Conservation (phyloP, 2,329 filamentous ascomycete genomes). For the Aspergillus pseudonomiae region DNA sequence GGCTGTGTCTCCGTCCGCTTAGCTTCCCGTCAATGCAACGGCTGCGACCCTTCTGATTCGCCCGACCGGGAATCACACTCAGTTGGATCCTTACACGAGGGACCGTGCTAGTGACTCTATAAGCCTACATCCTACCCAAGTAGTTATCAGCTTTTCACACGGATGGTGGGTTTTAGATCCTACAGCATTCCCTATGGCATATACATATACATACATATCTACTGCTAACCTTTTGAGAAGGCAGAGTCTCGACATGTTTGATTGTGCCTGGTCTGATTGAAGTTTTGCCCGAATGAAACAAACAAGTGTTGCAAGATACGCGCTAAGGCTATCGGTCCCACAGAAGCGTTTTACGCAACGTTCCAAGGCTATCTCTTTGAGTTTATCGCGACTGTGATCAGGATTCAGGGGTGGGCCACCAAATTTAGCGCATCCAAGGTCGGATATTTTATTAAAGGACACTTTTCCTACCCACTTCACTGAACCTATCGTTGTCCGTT, state of each 20-base stretch:
- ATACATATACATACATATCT: background rate
- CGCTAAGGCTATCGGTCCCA: background rate
- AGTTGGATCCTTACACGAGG: background rate
- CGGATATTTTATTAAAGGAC: background rate
- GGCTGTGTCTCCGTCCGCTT: constrained; percentile 3
- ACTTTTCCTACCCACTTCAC: background rate
- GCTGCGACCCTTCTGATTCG: constrained; percentile 2
- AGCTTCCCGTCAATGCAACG: constrained; percentile 1
- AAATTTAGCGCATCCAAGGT: background rate
- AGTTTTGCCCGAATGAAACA: background rate
- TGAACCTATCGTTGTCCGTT: background rate
- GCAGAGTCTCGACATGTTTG: background rate
- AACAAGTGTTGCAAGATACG: background rate
- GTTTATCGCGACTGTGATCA: constrained; percentile 1
- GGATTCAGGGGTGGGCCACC: background rate
- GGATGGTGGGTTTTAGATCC: background rate
- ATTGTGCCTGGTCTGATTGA: background rate
- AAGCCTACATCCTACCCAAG: background rate
- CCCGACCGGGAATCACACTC: background rate
- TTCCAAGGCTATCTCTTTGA: background rate
- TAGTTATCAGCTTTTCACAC: background rate
- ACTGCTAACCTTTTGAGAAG: background rate
- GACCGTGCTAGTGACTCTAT: background rate
- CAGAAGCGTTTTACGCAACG: background rate
- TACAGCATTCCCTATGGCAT: background rate